Conservation (phyloP, 352 stramenopile species). For the Pythium chondricola region DNA sequence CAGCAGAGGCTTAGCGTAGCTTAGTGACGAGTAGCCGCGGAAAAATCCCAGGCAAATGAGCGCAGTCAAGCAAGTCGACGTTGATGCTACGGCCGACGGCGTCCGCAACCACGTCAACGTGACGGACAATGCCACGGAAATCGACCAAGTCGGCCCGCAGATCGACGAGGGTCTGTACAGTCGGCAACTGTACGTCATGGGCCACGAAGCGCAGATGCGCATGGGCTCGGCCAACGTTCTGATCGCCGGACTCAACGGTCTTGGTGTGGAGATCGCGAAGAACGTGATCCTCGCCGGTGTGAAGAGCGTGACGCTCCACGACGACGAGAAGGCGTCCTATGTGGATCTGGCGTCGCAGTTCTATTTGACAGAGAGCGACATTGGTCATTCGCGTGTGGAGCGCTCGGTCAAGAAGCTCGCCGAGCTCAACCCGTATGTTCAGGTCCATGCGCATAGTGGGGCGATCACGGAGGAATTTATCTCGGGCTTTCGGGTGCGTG, state of each 20-base stretch:
- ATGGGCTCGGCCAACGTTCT: slow-evolving; percentile 96
- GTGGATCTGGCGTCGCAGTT: slow-evolving; percentile 95
- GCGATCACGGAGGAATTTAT: slow-evolving; percentile 70
- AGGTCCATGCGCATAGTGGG: slow-evolving; percentile 59
- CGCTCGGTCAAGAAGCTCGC: slow-evolving; percentile 87
- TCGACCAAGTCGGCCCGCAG: slow-evolving; percentile 38
- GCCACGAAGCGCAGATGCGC: slow-evolving; percentile 95
- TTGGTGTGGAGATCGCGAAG: slow-evolving; percentile 97
- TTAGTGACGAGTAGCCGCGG: too few species aligned
- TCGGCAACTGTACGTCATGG: slow-evolving; percentile 99
- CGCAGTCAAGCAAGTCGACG: slow-evolving; percentile 54
- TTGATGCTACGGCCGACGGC: slow-evolving; percentile 67
- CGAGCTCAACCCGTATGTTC: slow-evolving; percentile 97
- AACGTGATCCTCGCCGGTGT: slow-evolving; percentile 97
- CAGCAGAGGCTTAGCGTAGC: too few species aligned
- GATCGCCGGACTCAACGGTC: slow-evolving; percentile 92
- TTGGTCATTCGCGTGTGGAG: slow-evolving; percentile 83
- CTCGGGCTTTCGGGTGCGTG: slow-evolving; percentile 60
- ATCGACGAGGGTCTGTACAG: slow-evolving; percentile 88
- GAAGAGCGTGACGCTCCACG: slow-evolving; percentile 93
- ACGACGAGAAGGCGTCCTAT: slow-evolving; percentile 77
- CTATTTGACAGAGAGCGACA: slow-evolving; percentile 89
- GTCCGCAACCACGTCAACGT: slow-evolving; percentile 67
- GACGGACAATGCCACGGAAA: slow-evolving; percentile 62
- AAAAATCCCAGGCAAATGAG: too few species aligned